phyloP scores from a whole-genome alignment of 768 basidiomycete genomes.

The Kwoniella pini region DNA sequence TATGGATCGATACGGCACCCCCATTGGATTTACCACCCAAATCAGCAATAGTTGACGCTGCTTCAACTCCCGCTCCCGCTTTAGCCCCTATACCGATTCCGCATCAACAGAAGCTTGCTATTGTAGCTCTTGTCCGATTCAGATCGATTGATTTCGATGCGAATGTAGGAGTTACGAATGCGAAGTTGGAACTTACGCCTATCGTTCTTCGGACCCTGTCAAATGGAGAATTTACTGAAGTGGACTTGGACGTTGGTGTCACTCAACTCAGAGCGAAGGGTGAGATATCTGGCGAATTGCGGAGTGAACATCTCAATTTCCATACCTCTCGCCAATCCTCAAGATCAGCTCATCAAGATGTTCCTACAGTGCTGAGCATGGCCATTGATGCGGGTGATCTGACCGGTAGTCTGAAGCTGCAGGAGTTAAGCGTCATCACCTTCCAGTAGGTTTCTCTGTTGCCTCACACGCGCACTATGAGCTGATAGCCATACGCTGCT shows the following conservation, averaged over 20 bases:
- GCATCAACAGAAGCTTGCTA: conserved; percentile 57
- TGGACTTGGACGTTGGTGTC: conserved; percentile 66
- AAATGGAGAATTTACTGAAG: conserved; percentile 64
- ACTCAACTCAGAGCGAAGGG: conserved; percentile 60
- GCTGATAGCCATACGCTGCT: not conserved
- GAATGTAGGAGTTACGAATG: conserved; percentile 77
- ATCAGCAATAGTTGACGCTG: conserved; percentile 25
- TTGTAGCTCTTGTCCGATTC: conserved; percentile 68
- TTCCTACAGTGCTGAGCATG: conserved; percentile 43
- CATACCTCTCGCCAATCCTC: conserved; percentile 38
- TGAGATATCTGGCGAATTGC: conserved; percentile 46
- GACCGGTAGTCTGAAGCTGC: conserved; percentile 34
- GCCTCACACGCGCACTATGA: not conserved
- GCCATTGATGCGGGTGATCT: conserved; percentile 38
- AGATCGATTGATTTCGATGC: conserved; percentile 72
- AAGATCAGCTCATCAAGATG: conserved; percentile 18
- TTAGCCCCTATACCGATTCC: not conserved
- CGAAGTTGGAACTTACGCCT: conserved; percentile 67
- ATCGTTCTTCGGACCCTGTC: conserved; percentile 68
- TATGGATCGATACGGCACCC: conserved; percentile 44
- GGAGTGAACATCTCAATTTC: conserved; percentile 38
- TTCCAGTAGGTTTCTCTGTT: conserved; percentile 35
- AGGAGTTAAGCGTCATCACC: conserved; percentile 39
- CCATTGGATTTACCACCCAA: conserved; percentile 43
- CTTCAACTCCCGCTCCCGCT: conserved; percentile 16